Percentiles rank a stretch among this genome's conserved stretches.
These are phyloP conservation scores for Cyberlindnera mississippiensis DNA, from an alignment of 805 yeast species.

Conservation along the genomic window DNA sequence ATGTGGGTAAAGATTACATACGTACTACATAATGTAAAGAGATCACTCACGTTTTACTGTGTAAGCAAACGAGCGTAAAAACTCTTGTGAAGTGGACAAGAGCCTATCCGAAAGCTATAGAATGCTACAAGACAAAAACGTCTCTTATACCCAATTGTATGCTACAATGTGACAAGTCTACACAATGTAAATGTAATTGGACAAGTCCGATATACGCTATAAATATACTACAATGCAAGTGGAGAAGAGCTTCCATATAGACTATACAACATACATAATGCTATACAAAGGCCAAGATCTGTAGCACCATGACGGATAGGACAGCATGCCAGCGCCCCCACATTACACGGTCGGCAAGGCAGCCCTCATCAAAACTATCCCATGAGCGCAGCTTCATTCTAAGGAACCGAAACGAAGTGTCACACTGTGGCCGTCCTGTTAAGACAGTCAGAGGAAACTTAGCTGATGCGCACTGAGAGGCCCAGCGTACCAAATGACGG, in stretches of 20 bases:
- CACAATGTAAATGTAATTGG: too few species aligned
- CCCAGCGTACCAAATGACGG: slow-evolving; percentile 27
- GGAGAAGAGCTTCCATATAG: background rate
- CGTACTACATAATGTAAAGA: too few species aligned
- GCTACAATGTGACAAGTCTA: too few species aligned
- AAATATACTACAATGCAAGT: background rate
- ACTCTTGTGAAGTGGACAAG: too few species aligned
- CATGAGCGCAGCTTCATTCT: slow-evolving; percentile 38
- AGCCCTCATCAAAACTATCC: slow-evolving; percentile 22
- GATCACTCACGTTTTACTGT: too few species aligned
- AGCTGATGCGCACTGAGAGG: slow-evolving; percentile 47
- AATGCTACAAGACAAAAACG: too few species aligned
- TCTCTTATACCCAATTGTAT: too few species aligned
- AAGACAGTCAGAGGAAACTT: slow-evolving; percentile 64
- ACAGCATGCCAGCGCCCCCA: slow-evolving; percentile 18
- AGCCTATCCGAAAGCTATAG: too few species aligned
- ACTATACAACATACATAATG: too few species aligned
- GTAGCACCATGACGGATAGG: slow-evolving; percentile 30
- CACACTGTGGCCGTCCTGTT: slow-evolving; percentile 67
- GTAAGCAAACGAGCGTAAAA: too few species aligned
- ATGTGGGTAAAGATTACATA: too few species aligned
- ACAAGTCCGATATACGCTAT: too few species aligned
- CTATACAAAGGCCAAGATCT: slow-evolving; percentile 14
- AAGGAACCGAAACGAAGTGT: slow-evolving; percentile 76
- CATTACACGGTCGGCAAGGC: slow-evolving; percentile 22